phyloP scores from a whole-genome alignment of 176 grass and related monocot species.

The Tillandsia leiboldiana region DNA sequence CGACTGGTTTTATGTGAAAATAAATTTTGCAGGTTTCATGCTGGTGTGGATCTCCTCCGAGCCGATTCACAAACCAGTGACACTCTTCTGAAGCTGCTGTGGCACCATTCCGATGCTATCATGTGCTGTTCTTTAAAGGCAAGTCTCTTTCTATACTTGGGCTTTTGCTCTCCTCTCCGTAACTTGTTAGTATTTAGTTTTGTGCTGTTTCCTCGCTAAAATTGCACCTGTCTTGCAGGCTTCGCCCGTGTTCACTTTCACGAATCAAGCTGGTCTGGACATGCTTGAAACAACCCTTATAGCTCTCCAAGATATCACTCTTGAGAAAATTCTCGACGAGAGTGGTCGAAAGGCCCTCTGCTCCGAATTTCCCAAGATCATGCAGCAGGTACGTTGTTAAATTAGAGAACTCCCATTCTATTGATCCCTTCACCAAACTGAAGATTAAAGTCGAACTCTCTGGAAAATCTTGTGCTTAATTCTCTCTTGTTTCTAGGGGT shows the following conservation, averaged over 20 bases:
- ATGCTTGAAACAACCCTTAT: slow-evolving; percentile 86
- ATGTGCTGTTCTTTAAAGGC: slow-evolving; percentile 87
- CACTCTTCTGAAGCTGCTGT: slow-evolving; percentile 50
- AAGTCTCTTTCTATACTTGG: not conserved
- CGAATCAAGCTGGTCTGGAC: slow-evolving; percentile 75
- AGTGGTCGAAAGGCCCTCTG: slow-evolving; percentile 46
- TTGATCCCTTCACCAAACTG: not conserved
- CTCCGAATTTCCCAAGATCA: slow-evolving; percentile 66
- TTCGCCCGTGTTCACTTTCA: slow-evolving; percentile 63
- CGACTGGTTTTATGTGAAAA: not conserved
- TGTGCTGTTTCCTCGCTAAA: not conserved
- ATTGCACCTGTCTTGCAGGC: slow-evolving; percentile 18
- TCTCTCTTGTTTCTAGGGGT: slow-evolving; percentile 31
- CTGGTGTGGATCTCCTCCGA: slow-evolving; percentile 46
- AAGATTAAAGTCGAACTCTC: not conserved
- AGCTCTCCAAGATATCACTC: slow-evolving; percentile 73
- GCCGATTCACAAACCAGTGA: slow-evolving; percentile 29
- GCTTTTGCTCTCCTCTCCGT: not conserved
- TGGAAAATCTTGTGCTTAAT: not conserved
- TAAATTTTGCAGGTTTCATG: slow-evolving; percentile 47
- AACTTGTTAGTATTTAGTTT: not conserved
- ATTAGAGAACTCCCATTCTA: not conserved
- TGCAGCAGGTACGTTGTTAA: slow-evolving; percentile 63
- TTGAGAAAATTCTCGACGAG: slow-evolving; percentile 60
- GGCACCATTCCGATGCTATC: slow-evolving; percentile 77